Evolutionary conservation across 2,329 filamentous ascomycete species (phyloP), one percentile per base, ranked within the genome.

Genomic region (Acarospora socialis): DNA sequence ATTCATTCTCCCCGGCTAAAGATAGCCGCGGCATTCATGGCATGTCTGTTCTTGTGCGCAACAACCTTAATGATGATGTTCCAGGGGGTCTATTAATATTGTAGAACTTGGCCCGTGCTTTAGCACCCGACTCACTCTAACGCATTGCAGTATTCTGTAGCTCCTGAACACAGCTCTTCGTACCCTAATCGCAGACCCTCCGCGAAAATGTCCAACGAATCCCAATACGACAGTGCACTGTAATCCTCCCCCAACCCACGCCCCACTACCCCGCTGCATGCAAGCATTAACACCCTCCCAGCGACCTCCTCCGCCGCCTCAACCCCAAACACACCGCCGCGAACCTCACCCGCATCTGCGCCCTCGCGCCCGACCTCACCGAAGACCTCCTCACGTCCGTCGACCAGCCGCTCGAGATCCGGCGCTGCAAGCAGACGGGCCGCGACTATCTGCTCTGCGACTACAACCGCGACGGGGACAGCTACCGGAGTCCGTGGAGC

Each of bases 401-500:
- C 47, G 90, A 98, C 60, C 87, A 95, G 57, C 90, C 90, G 15
- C 77, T 98, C 35, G 76, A 80, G 37, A 71, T 92, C 41, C 77
- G 79, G 47, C 79, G 81, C 44, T 95, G 90, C 67, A 73, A 74
- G 46, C 81, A 86, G 59, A 80, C 82, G 19, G 83, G 84, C 47
- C 81, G 87, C 46, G 90, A 95, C 61, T 98, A 93, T 65, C 74
- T 98, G 31, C 80, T 94, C 50, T 98, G 90, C 68, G 90, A 98
- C 70, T 98, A 98, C 70, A 98, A 98, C 69, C 86, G 90, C 43
- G 90, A 98, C 60, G 90, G 90, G 41, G 87, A 94, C 63, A 92
- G 81, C 60, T 93, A 93, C 70, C 80, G 90, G 41, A 92, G 82
- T 43, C 90, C 90, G n/a, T 98, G 90, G 90, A 90, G 79, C 61